These are phyloP conservation scores for Saccharomyces jurei DNA, from an alignment of 805 yeast species.

Conservation along the genomic window DNA sequence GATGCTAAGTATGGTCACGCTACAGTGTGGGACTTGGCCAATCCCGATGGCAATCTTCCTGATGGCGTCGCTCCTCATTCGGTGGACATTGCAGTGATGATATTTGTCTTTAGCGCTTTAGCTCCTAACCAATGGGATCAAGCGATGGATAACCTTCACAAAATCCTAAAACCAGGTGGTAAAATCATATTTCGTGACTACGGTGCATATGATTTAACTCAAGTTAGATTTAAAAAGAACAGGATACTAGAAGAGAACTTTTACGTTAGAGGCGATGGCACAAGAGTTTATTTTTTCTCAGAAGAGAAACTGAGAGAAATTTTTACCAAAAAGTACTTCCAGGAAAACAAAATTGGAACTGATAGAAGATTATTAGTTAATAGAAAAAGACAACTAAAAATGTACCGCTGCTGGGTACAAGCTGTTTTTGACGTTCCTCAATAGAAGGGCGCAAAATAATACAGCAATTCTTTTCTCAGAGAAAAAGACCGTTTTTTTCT, in stretches of 20 bases:
- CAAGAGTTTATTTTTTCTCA: conserved; percentile 92
- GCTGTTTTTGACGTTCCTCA: conserved; percentile 60
- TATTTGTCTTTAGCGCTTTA: conserved; percentile 87
- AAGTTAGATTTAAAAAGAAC: conserved; percentile 83
- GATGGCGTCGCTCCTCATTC: conserved; percentile 75
- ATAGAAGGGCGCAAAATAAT: not conserved
- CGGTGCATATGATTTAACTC: conserved; percentile 93
- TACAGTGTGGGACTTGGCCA: conserved; percentile 92
- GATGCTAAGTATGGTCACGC: conserved; percentile 61
- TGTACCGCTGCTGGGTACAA: conserved; percentile 96
- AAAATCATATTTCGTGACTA: conserved; percentile 83
- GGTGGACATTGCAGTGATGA: conserved; percentile 88
- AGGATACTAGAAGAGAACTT: conserved; percentile 85
- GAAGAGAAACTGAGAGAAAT: conserved; percentile 81
- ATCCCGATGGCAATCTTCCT: conserved; percentile 64
- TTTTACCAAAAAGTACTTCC: conserved; percentile 53
- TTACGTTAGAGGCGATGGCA: conserved; percentile 95
- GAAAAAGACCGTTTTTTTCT: not conserved
- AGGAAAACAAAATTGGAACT: conserved; percentile 71
- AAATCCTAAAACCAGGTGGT: conserved; percentile 87
- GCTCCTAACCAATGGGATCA: conserved; percentile 85
- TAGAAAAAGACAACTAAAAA: conserved; percentile 83
- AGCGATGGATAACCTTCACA: conserved; percentile 64
- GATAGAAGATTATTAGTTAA: conserved; percentile 88
- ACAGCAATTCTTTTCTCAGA: not conserved